Base-by-base conservation (phyloP, 2,329 filamentous ascomycete species). In the Aspergillus brunneoviolaceus region DNA sequence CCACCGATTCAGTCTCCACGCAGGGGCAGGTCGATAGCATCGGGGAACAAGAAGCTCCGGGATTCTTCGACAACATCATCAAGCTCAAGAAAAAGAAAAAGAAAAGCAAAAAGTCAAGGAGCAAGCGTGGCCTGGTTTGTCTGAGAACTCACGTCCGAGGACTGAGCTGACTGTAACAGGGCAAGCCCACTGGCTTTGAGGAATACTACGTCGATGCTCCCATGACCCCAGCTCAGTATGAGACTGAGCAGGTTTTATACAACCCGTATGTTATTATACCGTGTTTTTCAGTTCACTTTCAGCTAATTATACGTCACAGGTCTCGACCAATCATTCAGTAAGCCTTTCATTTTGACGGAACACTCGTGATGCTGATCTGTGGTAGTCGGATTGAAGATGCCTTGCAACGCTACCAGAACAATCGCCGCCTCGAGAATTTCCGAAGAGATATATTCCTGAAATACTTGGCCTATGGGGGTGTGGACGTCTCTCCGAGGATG, bases 201-300 rank as follows among this genome's bases (percentile, higher is more conserved):
- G 88, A 92, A 63, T 91, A 86, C 73, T 95, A 86, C 71, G 87
- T 89, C 12, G 94, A 98, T 73, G 83, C 88, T 1, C 92, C 92
- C 0, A 77, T 96, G 62, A 93, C 89, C 0, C 87, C 88, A 0
- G 82, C 81, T 0, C 87, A 96, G 70, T 82, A 85, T 52, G 76
- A 82, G 3, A 82, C 89, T 54, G 90, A 96, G 69, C 78, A 82
- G 21, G 80, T 84, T 12, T 78, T 95, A 25, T 99, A 96, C 70
- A 74, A 85, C 64, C 72, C 78, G 80, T 90, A 79, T 73, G 87
- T 77, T 3, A 52, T 7, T 10, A 27, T 56, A 19, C 16, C 11
- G 27, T 39, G 3, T 49, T 23, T 39, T 2, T 50, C n/a, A 49
- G 52, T 23, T 16, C 54, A 47, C 35, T 31, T 35, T 45, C 16